A percentile compares a stretch with the other conserved stretches of the same genome.
phyloP scores from a whole-genome alignment of 176 grass and related monocot species.

The Poa pratensis region DNA sequence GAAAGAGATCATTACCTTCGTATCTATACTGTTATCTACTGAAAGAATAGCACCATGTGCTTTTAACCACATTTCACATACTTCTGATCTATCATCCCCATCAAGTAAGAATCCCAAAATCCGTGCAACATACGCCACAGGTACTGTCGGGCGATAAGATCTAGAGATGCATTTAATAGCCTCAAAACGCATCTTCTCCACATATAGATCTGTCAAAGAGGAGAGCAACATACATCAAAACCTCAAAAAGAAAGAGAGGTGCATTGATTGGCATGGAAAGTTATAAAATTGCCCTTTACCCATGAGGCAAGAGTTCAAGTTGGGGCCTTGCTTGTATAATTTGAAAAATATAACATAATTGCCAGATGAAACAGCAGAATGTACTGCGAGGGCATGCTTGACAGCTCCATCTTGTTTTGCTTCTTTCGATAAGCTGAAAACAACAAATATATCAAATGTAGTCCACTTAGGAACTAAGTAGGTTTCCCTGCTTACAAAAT shows the following conservation, averaged over 20 bases:
- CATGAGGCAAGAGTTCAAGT: conserved; percentile 91
- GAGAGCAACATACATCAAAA: conserved; percentile 33
- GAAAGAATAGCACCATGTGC: conserved; percentile 80
- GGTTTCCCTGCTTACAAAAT: conserved; percentile 8
- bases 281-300: conserved; percentile 56
- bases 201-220: conserved; percentile 74
- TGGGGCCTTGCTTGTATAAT: conserved; percentile 84
- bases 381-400: conserved; percentile 91
- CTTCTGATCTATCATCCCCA: conserved; percentile 55
- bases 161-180: conserved; percentile 89
- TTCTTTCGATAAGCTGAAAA: conserved; percentile 80
- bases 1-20: conserved; percentile 67
- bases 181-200: conserved; percentile 87
- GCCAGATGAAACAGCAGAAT: conserved; percentile 82
- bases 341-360: conserved; percentile 94
- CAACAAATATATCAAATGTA: conserved; percentile 36
- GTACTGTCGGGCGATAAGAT: conserved; percentile 75
- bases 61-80: conserved; percentile 90
- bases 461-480: conserved; percentile 20
- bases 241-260: conserved; percentile 23
- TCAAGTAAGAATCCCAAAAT: conserved; percentile 73
- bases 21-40: conserved; percentile 64
- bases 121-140: conserved; percentile 64
- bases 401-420: conserved; percentile 79
- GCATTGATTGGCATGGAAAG: conserved; percentile 25